phyloP scores from a whole-genome alignment of 2,329 filamentous ascomycete species.

The Colletotrichum melonis region DNA sequence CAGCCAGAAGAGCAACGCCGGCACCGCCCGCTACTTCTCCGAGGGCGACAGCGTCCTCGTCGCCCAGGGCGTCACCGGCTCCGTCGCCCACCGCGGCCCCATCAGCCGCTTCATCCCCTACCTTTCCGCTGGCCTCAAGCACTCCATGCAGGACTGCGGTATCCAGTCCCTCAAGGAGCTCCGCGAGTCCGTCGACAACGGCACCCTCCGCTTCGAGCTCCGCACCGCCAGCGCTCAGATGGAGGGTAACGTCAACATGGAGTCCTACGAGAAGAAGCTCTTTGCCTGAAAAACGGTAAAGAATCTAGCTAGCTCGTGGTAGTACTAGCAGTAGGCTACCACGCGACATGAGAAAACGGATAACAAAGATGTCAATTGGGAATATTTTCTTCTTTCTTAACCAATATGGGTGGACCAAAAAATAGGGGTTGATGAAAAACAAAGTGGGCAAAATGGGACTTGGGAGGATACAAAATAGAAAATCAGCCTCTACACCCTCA shows the following conservation, averaged over 20 bases:
- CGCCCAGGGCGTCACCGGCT: constrained; percentile 94
- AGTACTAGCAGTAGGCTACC: not conserved
- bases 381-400: not conserved
- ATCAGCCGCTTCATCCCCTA: constrained; percentile 97
- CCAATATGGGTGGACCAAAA: too few species aligned
- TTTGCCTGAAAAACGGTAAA: constrained; percentile 73
- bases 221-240: constrained; percentile 94
- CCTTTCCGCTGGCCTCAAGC: constrained; percentile 93
- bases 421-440: constrained; percentile 11
- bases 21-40: constrained; percentile 97
- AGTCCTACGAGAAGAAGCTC: constrained; percentile 99
- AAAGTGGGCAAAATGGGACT: not conserved
- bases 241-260: constrained; percentile 97
- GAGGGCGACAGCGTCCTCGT: constrained; percentile 95
- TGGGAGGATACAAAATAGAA: not conserved
- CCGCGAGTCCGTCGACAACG: constrained; percentile 78
- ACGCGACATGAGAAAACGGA: constrained; percentile 22
- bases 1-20: constrained; percentile 86
- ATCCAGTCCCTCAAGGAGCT: constrained; percentile 82
- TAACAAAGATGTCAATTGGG: constrained; percentile 7
- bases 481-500: not conserved
- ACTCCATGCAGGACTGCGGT: constrained; percentile 96
- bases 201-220: constrained; percentile 90
- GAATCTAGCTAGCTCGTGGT: not conserved
- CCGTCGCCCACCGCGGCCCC: constrained; percentile 84